These are phyloP conservation scores for Diaporthe sp. DNA, from an alignment of 2,329 filamentous ascomycete genomes.

Conservation along the genomic window DNA sequence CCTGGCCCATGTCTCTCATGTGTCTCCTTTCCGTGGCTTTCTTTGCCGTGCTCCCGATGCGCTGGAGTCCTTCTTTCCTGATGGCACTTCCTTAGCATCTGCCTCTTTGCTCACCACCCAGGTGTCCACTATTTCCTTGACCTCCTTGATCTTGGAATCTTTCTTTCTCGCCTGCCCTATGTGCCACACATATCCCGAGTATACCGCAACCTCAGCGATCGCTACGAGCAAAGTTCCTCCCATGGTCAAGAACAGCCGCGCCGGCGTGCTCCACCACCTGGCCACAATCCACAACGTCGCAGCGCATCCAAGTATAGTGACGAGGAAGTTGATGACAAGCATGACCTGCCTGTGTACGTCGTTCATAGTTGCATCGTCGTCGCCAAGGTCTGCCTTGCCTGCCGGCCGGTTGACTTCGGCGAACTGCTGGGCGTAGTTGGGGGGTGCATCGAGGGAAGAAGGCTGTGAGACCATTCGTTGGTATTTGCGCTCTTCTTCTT, in stretches of 20 bases:
- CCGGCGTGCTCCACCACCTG: slow-evolving; percentile 81
- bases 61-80: not conserved
- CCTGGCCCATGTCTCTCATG: not conserved
- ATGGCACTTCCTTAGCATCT: slow-evolving; percentile 45
- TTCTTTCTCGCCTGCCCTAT: slow-evolving; percentile 77
- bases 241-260: slow-evolving; percentile 79
- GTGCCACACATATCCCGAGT: slow-evolving; percentile 80
- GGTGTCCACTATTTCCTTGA: slow-evolving; percentile 78
- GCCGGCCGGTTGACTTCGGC: slow-evolving; percentile 66
- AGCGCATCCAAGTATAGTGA: slow-evolving; percentile 86
- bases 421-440: slow-evolving; percentile 66
- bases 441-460: slow-evolving; percentile 59
- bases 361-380: slow-evolving; percentile 75
- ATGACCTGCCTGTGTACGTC: slow-evolving; percentile 87
- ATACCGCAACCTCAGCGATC: slow-evolving; percentile 83
- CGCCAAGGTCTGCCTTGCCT: slow-evolving; percentile 60
- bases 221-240: slow-evolving; percentile 78
- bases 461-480: slow-evolving; percentile 81
- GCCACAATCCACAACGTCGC: slow-evolving; percentile 84
- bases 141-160: slow-evolving; percentile 73
- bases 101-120: slow-evolving; percentile 71
- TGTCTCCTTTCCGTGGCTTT: slow-evolving; percentile 42
- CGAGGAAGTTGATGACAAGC: slow-evolving; percentile 89
- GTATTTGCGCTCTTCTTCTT: slow-evolving; percentile 88
- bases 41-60: slow-evolving; percentile 37